Conservation (phyloP, 352 stramenopile genomes). For the Blastocystis sp. region DNA sequence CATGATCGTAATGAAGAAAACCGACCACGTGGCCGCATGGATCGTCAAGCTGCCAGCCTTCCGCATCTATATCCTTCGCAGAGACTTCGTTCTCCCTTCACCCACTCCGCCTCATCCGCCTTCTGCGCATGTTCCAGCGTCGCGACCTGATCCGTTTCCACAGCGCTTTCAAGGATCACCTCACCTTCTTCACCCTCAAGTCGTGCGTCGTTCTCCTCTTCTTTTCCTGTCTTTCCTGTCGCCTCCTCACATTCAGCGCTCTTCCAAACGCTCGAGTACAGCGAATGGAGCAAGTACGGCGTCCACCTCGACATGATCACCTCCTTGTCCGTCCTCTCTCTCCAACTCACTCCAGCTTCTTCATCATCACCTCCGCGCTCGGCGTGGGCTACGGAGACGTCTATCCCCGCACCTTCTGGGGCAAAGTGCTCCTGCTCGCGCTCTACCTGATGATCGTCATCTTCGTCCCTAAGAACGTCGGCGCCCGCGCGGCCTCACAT, state of each 20-base stretch:
- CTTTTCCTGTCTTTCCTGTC: slow-evolving; percentile 4
- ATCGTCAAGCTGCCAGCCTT: slow-evolving; percentile 41
- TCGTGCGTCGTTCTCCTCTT: slow-evolving; percentile 34
- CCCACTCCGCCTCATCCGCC: slow-evolving; percentile 10
- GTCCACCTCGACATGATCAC: slow-evolving; percentile 33
- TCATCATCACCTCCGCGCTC: slow-evolving; percentile 5
- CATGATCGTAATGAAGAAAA: slow-evolving; percentile 42
- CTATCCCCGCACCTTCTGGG: not conserved
- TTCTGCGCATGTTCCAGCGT: slow-evolving; percentile 33
- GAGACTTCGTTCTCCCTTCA: not conserved
- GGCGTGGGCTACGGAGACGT: slow-evolving; percentile 8
- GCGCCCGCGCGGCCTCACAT: not conserved
- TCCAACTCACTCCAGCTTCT: not conserved
- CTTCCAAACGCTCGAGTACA: slow-evolving; percentile 38
- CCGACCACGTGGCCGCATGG: not conserved
- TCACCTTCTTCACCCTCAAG: slow-evolving; percentile 22
- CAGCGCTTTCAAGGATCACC: slow-evolving; percentile 20
- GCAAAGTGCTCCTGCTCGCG: slow-evolving; percentile 6
- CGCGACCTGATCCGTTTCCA: slow-evolving; percentile 29
- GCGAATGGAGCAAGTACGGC: not conserved
- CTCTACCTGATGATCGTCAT: slow-evolving; percentile 25
- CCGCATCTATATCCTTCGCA: slow-evolving; percentile 34
- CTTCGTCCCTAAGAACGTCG: slow-evolving; percentile 13
- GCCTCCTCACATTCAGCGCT: not conserved
- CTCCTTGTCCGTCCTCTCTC: not conserved